Evolutionary conservation across 768 basidiomycete genomes (phyloP).

Genomic region (Amanita subjunquillea): DNA sequence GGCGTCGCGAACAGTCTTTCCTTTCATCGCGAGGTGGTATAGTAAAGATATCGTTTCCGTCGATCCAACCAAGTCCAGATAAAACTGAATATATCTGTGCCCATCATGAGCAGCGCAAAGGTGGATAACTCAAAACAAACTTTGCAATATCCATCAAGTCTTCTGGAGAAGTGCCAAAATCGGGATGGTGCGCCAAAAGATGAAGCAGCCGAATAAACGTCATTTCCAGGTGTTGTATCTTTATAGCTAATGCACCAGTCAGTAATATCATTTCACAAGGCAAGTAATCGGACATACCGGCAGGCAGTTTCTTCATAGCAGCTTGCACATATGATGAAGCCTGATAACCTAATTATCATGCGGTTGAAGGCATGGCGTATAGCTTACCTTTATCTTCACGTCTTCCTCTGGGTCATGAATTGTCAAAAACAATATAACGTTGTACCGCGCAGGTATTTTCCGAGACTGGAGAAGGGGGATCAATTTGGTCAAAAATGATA

Average conservation of each 20-base stretch:
- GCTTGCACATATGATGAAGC: conserved; percentile 46
- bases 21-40: conserved; percentile 69
- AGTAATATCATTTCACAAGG: background rate
- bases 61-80: conserved; percentile 65
- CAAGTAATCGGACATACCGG: conserved; percentile 22
- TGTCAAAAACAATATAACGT: conserved; percentile 79
- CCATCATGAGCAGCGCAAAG: conserved; percentile 2
- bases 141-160: conserved; percentile 71
- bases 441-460: conserved; percentile 63
- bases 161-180: conserved; percentile 62
- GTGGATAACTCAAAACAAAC: conserved; percentile 30
- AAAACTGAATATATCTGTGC: conserved; percentile 80
- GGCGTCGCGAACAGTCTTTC: conserved; percentile 81
- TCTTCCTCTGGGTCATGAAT: conserved; percentile 89
- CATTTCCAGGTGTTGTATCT: conserved; percentile 65
- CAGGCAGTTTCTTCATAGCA: conserved; percentile 33
- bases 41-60: conserved; percentile 80
- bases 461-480: conserved; percentile 49
- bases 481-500: conserved; percentile 68
- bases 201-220: conserved; percentile 82
- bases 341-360: conserved; percentile 19
- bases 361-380: conserved; percentile 1
- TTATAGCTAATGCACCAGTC: conserved; percentile 26
- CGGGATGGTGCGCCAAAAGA: conserved; percentile 89
- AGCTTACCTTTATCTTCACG: conserved; percentile 51